A percentile compares a stretch with the other conserved stretches of the same genome.
Evolutionary conservation across 306 rosid species (phyloP).

Genomic region (Crotalaria pallida): DNA sequence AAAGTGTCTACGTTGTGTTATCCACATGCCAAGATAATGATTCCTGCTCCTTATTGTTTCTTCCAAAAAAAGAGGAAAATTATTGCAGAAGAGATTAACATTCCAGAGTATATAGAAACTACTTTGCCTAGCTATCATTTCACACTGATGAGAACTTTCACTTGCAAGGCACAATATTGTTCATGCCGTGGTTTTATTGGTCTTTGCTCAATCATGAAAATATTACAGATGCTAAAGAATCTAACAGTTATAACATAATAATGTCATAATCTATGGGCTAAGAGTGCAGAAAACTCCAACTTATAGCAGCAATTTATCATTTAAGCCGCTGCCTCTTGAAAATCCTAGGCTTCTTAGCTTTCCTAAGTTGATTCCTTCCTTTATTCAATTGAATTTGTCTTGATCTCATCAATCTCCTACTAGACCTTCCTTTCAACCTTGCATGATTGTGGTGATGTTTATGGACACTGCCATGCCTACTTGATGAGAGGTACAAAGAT

Average conservation of each 20-base stretch:
- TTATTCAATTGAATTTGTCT: background rate
- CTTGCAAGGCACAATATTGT: background rate
- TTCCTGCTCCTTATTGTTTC: background rate
- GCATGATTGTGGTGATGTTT: background rate
- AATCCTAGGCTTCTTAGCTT: background rate
- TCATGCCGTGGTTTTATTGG: background rate
- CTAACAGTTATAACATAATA: background rate
- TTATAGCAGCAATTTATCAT: background rate
- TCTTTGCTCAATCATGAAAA: background rate
- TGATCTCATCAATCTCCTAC: constrained; percentile 3
- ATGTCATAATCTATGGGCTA: background rate
- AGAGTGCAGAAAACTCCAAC: background rate
- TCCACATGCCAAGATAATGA: constrained; percentile 54
- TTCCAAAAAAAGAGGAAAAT: background rate
- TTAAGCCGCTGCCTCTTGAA: background rate
- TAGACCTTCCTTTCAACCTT: constrained; percentile 19
- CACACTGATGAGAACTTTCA: background rate
- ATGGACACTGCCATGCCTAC: background rate
- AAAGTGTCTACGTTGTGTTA: constrained; percentile 84
- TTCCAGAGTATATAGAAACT: background rate
- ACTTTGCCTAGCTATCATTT: background rate
- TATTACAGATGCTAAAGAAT: background rate
- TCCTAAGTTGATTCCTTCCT: background rate
- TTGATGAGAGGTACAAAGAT: background rate
- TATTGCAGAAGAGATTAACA: background rate